These are phyloP conservation scores for Eremothecium cymbalariae DNA, from an alignment of 1,139 yeast species.

Conservation along the genomic window DNA sequence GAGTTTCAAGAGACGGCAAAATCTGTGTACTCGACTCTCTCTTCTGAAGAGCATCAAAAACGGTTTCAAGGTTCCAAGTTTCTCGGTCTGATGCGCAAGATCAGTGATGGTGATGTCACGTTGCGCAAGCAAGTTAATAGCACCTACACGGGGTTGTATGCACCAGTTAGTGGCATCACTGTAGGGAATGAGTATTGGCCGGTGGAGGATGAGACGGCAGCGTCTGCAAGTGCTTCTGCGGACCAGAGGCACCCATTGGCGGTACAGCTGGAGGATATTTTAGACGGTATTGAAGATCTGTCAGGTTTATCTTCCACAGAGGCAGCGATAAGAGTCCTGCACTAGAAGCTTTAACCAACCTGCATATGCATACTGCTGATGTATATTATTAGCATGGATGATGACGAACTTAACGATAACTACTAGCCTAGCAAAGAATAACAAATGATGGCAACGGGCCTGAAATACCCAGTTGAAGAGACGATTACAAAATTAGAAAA, in stretches of 20 bases:
- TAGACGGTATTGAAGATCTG: slow-evolving; percentile 5
- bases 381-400: too few species aligned
- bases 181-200: slow-evolving; percentile 25
- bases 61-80: slow-evolving; percentile 27
- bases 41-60: slow-evolving; percentile 13
- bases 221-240: not conserved
- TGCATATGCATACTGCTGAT: too few species aligned
- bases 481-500: not conserved
- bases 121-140: slow-evolving; percentile 13
- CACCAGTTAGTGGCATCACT: slow-evolving; percentile 20
- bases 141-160: slow-evolving; percentile 17
- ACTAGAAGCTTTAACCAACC: too few species aligned
- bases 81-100: slow-evolving; percentile 25
- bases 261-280: slow-evolving; percentile 2
- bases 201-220: slow-evolving; percentile 8
- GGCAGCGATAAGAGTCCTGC: slow-evolving; percentile 7
- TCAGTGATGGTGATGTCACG: slow-evolving; percentile 29
- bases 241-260: not conserved
- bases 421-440: too few species aligned
- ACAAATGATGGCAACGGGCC: too few species aligned
- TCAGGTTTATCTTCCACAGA: slow-evolving; percentile 9
- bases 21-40: slow-evolving; percentile 18
- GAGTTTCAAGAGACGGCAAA: slow-evolving; percentile 25
- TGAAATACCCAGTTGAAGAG: too few species aligned
- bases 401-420: too few species aligned